These are phyloP conservation scores for Cytospora leucostoma DNA, from an alignment of 2,329 filamentous ascomycete genomes.

Conservation along the genomic window DNA sequence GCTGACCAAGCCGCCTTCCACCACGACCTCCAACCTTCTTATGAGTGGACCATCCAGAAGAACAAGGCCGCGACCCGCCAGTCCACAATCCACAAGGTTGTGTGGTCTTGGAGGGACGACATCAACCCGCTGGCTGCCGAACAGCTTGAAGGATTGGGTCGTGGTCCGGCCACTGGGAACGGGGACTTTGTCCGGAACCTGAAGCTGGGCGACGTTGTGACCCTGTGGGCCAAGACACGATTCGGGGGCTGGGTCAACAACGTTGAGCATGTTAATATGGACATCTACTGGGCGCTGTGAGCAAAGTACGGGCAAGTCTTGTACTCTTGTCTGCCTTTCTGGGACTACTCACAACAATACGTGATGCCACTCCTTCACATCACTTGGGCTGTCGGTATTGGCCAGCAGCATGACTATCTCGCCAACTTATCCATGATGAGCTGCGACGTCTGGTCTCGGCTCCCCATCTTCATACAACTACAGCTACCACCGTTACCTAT, in stretches of 20 bases:
- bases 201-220: constrained; percentile 61
- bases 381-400: not conserved
- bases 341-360: not conserved
- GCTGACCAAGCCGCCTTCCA: constrained; percentile 36
- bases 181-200: constrained; percentile 59
- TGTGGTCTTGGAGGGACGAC: constrained; percentile 56
- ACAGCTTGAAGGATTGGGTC: constrained; percentile 45
- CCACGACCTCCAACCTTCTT: constrained; percentile 40
- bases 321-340: not conserved
- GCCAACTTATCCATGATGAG: not conserved
- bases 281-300: constrained; percentile 60
- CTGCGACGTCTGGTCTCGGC: not conserved
- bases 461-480: not conserved
- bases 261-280: constrained; percentile 52
- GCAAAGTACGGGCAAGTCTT: not conserved
- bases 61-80: constrained; percentile 44
- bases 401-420: not conserved
- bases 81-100: constrained; percentile 47
- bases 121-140: constrained; percentile 45
- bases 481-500: not conserved
- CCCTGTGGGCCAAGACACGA: constrained; percentile 61
- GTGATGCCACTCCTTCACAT: not conserved
- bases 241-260: constrained; percentile 57
- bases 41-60: constrained; percentile 49
- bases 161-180: constrained; percentile 52